Percentiles rank a stretch among this genome's conserved stretches.
Evolutionary conservation across 768 basidiomycete genomes (phyloP).

Genomic region (Termitomyces sp.): DNA sequence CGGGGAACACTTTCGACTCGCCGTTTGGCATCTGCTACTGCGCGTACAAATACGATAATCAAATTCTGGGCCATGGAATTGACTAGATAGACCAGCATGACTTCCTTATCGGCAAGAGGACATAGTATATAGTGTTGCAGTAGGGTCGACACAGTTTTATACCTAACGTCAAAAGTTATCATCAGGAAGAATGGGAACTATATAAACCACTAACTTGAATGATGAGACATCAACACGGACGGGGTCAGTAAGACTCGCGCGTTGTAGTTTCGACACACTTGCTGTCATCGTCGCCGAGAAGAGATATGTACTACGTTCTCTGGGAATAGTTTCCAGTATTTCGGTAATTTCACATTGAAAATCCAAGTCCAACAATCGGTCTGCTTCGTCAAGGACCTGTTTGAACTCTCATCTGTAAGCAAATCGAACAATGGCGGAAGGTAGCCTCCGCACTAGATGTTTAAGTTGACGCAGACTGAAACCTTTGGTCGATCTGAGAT

Average conservation of each 20-base stretch:
- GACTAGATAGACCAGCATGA: constrained; percentile 79
- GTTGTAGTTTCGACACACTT: constrained; percentile 90
- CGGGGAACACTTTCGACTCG: constrained; percentile 13
- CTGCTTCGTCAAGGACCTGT: constrained; percentile 97
- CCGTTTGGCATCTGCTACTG: constrained; percentile 87
- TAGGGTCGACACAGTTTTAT: constrained; percentile 90
- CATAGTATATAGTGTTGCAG: constrained; percentile 93
- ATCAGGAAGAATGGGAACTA: background rate
- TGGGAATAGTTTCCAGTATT: constrained; percentile 86
- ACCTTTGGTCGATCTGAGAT: constrained; percentile 94
- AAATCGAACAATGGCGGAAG: too few relatives aligned
- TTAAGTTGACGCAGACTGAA: constrained; percentile 80
- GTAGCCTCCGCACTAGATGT: constrained; percentile 60
- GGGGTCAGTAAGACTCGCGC: constrained; percentile 86
- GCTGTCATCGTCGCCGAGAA: constrained; percentile 99
- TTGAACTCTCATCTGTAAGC: too few relatives aligned
- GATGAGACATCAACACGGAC: constrained; percentile 85
- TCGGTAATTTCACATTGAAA: constrained; percentile 92
- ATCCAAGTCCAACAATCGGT: constrained; percentile 90
- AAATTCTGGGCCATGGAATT: constrained; percentile 86
- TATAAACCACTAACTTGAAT: constrained; percentile 62
- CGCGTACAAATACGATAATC: constrained; percentile 91
- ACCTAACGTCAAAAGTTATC: constrained; percentile 40
- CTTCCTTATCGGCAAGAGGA: constrained; percentile 85
- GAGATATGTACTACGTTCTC: constrained; percentile 91